Evolutionary conservation across 371 early-diverging fungal species (phyloP).

Genomic region (Lichtheimia hyalospora): DNA sequence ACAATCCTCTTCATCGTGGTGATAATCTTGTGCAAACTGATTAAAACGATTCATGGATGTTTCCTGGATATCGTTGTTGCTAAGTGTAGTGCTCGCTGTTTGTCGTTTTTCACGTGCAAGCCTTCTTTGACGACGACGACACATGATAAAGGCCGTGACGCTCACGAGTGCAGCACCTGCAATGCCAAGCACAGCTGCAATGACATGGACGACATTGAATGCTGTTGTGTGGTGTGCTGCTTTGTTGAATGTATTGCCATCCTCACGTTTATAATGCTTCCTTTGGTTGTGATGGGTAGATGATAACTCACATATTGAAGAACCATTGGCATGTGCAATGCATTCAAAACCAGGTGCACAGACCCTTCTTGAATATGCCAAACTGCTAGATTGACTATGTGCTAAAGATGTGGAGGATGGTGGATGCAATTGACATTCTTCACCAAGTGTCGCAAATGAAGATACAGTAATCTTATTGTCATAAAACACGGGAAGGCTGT

Average conservation of each 20-base stretch:
- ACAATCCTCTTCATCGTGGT: not conserved
- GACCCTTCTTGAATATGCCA: too few relatives aligned
- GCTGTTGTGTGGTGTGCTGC: constrained; percentile 24
- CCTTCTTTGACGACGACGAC: constrained; percentile 14
- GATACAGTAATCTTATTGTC: not conserved
- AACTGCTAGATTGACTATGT: too few relatives aligned
- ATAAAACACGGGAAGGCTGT: constrained; percentile 4
- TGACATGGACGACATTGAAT: constrained; percentile 40
- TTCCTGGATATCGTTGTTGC: too few relatives aligned
- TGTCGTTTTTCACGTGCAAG: constrained; percentile 3
- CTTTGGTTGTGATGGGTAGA: not conserved
- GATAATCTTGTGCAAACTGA: constrained; percentile 11
- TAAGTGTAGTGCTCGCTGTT: not conserved
- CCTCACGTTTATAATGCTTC: not conserved
- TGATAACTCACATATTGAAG: too few relatives aligned
- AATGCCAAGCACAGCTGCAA: constrained; percentile 34
- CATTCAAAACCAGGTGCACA: too few relatives aligned
- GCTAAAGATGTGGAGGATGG: too few relatives aligned
- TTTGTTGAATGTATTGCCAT: constrained; percentile 14
- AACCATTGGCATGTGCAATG: too few relatives aligned
- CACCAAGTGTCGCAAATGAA: too few relatives aligned
- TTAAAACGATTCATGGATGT: constrained; percentile 11
- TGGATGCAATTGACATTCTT: too few relatives aligned
- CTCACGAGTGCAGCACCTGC: constrained; percentile 27
- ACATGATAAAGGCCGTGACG: constrained; percentile 25